Conservation (phyloP, 2,329 filamentous ascomycete genomes). For the Paraconiothyrium sp. region DNA sequence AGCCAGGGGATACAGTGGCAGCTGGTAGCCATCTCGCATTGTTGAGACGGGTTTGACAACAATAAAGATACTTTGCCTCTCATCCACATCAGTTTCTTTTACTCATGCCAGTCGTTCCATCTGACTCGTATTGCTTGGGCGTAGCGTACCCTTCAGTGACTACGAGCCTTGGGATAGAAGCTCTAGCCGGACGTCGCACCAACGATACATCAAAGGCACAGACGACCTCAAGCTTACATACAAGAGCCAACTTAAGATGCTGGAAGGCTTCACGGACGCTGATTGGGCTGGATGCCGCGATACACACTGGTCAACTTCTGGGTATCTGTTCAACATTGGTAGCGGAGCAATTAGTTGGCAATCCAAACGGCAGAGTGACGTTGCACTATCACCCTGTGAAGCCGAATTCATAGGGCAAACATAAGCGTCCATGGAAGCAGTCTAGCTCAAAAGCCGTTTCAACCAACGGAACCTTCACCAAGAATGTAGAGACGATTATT, state of each 20-base stretch:
- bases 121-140: no score
- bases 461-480: constrained; percentile 16
- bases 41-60: constrained; percentile 15
- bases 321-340: constrained; percentile 30
- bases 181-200: no score
- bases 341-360: constrained; percentile 18
- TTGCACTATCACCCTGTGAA: constrained; percentile 26
- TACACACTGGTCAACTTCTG: constrained; percentile 25
- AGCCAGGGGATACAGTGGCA: constrained; percentile 52
- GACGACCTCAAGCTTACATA: neutral
- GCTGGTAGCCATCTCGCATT: constrained; percentile 48
- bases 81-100: neutral
- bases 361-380: constrained; percentile 10
- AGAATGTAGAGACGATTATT: constrained; percentile 20
- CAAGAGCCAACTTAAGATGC: neutral
- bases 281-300: constrained; percentile 6
- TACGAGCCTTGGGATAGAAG: no score
- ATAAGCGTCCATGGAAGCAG: constrained; percentile 27
- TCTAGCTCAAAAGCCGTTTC: constrained; percentile 17
- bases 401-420: constrained; percentile 27
- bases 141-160: no score
- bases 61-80: neutral
- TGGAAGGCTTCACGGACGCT: neutral
- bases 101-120: no score
- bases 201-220: neutral